Percentiles rank a stretch among this genome's conserved stretches.
phyloP scores from a whole-genome alignment of 2,329 filamentous ascomycete species.

The Lachnellula hyalina region DNA sequence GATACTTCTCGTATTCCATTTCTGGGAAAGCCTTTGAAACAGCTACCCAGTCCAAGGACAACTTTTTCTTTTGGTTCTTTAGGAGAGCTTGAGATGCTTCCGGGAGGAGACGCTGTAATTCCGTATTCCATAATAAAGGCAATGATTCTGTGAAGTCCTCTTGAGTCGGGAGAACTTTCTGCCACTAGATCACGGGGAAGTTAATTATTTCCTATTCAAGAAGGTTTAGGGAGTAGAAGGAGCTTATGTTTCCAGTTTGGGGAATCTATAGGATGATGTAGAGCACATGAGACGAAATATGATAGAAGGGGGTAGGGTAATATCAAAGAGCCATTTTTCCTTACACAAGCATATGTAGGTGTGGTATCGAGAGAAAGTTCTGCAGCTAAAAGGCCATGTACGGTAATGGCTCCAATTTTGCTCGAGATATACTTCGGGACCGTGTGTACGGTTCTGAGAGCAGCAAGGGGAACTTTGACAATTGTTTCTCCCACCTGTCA shows the following conservation, averaged over 20 bases:
- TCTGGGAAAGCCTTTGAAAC: slow-evolving; percentile 40
- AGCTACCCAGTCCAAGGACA: slow-evolving; percentile 44
- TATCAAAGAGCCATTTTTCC: too few species aligned
- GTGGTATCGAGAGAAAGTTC: slow-evolving; percentile 53
- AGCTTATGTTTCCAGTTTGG: too few species aligned
- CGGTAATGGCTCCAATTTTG: slow-evolving; percentile 50
- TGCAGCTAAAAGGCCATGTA: slow-evolving; percentile 70
- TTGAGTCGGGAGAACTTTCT: slow-evolving; percentile 59
- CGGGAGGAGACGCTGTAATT: slow-evolving; percentile 43
- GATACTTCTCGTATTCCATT: slow-evolving; percentile 36
- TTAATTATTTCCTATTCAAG: too few species aligned
- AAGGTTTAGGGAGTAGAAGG: too few species aligned
- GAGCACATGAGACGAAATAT: too few species aligned
- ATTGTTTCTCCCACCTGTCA: slow-evolving; percentile 53
- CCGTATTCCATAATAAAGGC: slow-evolving; percentile 49
- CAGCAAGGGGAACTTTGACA: slow-evolving; percentile 57
- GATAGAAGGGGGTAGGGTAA: too few species aligned
- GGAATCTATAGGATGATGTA: too few species aligned
- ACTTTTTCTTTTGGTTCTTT: slow-evolving; percentile 47
- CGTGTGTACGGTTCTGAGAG: slow-evolving; percentile 60
- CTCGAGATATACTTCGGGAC: slow-evolving; percentile 49
- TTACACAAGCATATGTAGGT: slow-evolving; percentile 40
- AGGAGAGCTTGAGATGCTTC: slow-evolving; percentile 41
- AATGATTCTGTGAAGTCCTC: slow-evolving; percentile 54
- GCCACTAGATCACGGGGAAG: too few species aligned